Percentiles rank a stretch among this genome's conserved stretches.
These are phyloP conservation scores for Globisporangium echinulatum DNA, from an alignment of 352 stramenopile genomes.

Conservation along the genomic window DNA sequence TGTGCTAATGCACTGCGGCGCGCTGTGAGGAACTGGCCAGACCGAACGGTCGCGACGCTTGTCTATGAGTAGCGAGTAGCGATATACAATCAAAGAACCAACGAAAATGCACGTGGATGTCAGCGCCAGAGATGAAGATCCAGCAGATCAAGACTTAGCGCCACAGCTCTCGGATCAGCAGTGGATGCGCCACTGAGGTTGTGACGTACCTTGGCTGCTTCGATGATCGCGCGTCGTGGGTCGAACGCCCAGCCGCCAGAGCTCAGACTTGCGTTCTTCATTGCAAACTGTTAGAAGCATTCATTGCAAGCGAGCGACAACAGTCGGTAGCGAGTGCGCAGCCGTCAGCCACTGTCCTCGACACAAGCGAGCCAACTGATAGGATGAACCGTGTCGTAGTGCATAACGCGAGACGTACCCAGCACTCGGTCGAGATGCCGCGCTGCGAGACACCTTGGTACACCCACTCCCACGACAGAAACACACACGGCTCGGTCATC, in stretches of 20 bases:
- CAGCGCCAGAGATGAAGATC: background rate
- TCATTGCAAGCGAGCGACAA: too few relatives aligned
- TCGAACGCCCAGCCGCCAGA: conserved; percentile 64
- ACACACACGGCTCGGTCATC: conserved; percentile 47
- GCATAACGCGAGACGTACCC: conserved; percentile 25
- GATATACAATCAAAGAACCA: too few relatives aligned
- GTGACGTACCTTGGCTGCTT: conserved; percentile 54
- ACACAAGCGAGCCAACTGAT: too few relatives aligned
- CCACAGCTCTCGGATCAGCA: too few relatives aligned
- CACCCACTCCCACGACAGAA: conserved; percentile 82
- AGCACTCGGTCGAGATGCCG: conserved; percentile 77
- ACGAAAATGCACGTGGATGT: too few relatives aligned
- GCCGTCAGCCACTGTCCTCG: too few relatives aligned
- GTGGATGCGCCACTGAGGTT: too few relatives aligned
- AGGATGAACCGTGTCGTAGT: too few relatives aligned
- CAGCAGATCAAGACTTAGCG: too few relatives aligned
- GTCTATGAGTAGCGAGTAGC: conserved; percentile 18
- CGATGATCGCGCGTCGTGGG: conserved; percentile 61
- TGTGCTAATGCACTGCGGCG: conserved; percentile 27
- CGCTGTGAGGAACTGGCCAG: conserved; percentile 60
- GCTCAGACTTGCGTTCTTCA: conserved; percentile 72
- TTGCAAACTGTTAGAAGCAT: conserved; percentile 43
- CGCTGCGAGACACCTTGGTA: conserved; percentile 79
- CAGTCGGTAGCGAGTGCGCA: too few relatives aligned
- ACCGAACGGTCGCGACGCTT: conserved; percentile 62